Conservation (phyloP, 352 stramenopile genomes). For the Globisporangium echinulatum region DNA sequence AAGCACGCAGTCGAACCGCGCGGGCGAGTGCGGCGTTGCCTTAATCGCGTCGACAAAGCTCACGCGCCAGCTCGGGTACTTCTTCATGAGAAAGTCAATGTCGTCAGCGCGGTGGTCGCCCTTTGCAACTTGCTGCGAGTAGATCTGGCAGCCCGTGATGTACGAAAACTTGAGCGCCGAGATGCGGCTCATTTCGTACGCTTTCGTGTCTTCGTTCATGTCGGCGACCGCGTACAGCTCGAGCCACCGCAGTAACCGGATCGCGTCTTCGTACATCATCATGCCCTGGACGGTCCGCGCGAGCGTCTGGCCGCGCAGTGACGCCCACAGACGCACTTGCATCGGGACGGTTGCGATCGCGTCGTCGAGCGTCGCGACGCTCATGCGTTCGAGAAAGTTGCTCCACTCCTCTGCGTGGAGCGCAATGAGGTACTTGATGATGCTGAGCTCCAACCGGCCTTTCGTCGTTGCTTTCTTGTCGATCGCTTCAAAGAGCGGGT, state of each 20-base stretch:
- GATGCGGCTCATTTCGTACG: conserved; percentile 81
- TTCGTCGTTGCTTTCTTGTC: conserved; percentile 73
- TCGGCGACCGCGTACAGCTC: conserved; percentile 62
- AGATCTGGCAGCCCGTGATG: conserved; percentile 86
- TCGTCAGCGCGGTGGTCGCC: conserved; percentile 79
- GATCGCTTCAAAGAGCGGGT: conserved; percentile 70
- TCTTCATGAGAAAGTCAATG: conserved; percentile 86
- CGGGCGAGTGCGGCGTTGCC: conserved; percentile 20
- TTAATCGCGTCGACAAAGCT: conserved; percentile 82
- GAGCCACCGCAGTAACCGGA: conserved; percentile 80
- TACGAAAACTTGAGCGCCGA: conserved; percentile 86
- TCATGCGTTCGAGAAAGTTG: conserved; percentile 84
- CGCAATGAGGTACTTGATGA: conserved; percentile 86
- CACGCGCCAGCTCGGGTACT: conserved; percentile 85
- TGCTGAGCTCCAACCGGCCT: conserved; percentile 68
- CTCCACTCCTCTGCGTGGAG: conserved; percentile 86
- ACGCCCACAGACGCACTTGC: conserved; percentile 81
- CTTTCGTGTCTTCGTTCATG: conserved; percentile 61
- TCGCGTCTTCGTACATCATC: conserved; percentile 87
- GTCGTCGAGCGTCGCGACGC: conserved; percentile 60
- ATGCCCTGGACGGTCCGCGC: conserved; percentile 84
- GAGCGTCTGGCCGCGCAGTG: conserved; percentile 78
- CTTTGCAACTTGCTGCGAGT: conserved; percentile 71
- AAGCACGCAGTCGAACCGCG: conserved; percentile 68
- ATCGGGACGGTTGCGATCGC: conserved; percentile 54